Evolutionary conservation across 1,284 basidiomycete species (phyloP).

Genomic region (Tilletia horrida): DNA sequence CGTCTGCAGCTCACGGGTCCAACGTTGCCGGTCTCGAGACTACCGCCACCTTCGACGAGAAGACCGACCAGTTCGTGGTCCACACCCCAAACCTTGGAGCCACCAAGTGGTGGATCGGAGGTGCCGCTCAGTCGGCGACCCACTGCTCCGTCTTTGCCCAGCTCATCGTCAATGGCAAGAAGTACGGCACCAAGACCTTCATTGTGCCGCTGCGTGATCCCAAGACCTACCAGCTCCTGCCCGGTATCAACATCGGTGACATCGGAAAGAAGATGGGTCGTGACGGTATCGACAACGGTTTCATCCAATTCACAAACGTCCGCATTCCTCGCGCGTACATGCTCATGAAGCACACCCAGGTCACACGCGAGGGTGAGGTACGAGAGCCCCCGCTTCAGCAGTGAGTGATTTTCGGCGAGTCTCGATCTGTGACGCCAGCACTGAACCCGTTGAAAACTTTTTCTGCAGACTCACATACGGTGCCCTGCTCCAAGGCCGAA

Average conservation of each 20-base stretch:
- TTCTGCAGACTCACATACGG: constrained; percentile 59
- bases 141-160: constrained; percentile 63
- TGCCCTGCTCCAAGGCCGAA: constrained; percentile 61
- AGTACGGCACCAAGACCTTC: constrained; percentile 63
- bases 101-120: constrained; percentile 60
- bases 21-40: constrained; percentile 64
- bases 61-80: constrained; percentile 62
- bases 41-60: constrained; percentile 61
- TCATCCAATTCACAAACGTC: constrained; percentile 59
- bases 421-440: too few species aligned
- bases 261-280: constrained; percentile 65
- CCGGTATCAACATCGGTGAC: constrained; percentile 63
- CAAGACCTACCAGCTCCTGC: constrained; percentile 56
- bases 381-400: constrained; percentile 61
- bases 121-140: constrained; percentile 62
- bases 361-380: constrained; percentile 59
- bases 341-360: constrained; percentile 65
- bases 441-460: neutral
- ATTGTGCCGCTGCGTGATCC: constrained; percentile 61
- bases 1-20: constrained; percentile 57
- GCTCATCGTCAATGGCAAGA: constrained; percentile 61
- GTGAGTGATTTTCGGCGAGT: constrained; percentile 12
- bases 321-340: constrained; percentile 62
- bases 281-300: constrained; percentile 59
- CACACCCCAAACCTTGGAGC: constrained; percentile 58